These are phyloP conservation scores for Taphrina wiesneri DNA, from an alignment of 1,139 yeast genomes.

Conservation along the genomic window DNA sequence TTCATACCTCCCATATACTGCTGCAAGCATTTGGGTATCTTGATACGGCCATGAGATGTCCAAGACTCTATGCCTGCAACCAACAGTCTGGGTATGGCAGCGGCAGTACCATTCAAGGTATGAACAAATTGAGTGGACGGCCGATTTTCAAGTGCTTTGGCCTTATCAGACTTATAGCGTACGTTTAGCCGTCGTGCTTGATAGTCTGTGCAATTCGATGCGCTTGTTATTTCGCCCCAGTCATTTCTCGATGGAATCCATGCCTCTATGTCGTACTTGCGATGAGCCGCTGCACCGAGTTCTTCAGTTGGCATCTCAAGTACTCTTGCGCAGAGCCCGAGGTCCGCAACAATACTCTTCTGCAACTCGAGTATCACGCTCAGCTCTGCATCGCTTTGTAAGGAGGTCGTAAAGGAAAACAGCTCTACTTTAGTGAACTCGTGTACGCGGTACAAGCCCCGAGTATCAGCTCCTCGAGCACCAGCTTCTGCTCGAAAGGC, in stretches of 20 bases:
- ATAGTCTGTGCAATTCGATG: constrained; percentile 90
- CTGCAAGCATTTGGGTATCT: constrained; percentile 67
- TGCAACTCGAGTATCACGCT: constrained; percentile 68
- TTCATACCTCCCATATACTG: constrained; percentile 33
- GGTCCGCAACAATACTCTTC: constrained; percentile 58
- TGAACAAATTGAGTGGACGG: constrained; percentile 56
- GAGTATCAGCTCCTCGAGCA: constrained; percentile 88
- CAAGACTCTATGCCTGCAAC: constrained; percentile 84
- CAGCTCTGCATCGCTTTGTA: constrained; percentile 50
- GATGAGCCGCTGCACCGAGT: constrained; percentile 88
- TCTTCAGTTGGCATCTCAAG: constrained; percentile 88
- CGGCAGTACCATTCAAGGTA: constrained; percentile 92
- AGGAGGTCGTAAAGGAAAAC: constrained; percentile 66
- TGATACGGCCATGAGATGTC: constrained; percentile 59
- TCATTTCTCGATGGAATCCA: constrained; percentile 97
- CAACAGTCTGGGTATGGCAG: constrained; percentile 91
- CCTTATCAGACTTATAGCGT: constrained; percentile 45
- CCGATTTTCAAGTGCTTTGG: not conserved
- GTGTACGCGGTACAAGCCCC: constrained; percentile 91
- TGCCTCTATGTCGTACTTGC: constrained; percentile 91
- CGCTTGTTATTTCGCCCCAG: constrained; percentile 92
- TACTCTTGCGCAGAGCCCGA: constrained; percentile 80
- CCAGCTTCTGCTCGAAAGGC: constrained; percentile 97
- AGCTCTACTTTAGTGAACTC: constrained; percentile 97
- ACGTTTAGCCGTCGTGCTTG: constrained; percentile 84